Percentiles rank a stretch among this genome's conserved stretches.
Conservation (phyloP, 2,329 filamentous ascomycete species). For the Pseudogymnoascus verrucosus region DNA sequence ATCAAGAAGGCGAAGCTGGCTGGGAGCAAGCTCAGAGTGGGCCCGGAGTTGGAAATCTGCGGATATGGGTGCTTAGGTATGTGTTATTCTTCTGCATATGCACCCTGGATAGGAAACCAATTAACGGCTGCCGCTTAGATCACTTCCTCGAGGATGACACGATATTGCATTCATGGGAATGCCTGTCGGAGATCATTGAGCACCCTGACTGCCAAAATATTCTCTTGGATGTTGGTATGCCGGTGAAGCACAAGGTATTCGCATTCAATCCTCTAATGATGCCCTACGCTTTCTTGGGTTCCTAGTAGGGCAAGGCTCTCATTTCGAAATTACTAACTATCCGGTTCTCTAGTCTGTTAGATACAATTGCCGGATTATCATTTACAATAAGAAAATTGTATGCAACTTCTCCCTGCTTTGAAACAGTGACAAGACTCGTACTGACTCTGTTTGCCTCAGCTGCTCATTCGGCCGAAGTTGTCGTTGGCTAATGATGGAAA, state of each 20-base stretch:
- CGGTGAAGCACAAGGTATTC: slow-evolving; percentile 54
- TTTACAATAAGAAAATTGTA: slow-evolving; percentile 58
- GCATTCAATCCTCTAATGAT: slow-evolving; percentile 14
- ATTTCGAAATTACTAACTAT: not conserved
- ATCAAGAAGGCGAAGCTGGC: slow-evolving; percentile 46
- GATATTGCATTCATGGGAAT: slow-evolving; percentile 54
- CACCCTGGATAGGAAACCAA: not conserved
- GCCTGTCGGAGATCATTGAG: slow-evolving; percentile 50
- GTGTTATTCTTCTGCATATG: not conserved
- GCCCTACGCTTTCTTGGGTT: not conserved
- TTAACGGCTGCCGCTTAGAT: not conserved
- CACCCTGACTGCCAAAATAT: slow-evolving; percentile 56
- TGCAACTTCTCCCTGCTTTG: not conserved
- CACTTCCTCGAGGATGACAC: slow-evolving; percentile 35
- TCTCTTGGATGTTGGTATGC: slow-evolving; percentile 55
- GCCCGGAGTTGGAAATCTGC: slow-evolving; percentile 35
- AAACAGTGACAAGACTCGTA: not conserved
- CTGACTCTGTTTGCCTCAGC: not conserved
- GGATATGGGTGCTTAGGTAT: slow-evolving; percentile 8
- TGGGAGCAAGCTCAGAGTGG: slow-evolving; percentile 48
- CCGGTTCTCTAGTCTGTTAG: slow-evolving; percentile 18
- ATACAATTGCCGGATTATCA: slow-evolving; percentile 61
- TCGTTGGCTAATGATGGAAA: slow-evolving; percentile 65
- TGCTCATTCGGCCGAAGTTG: slow-evolving; percentile 62
- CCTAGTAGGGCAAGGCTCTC: not conserved